Evolutionary conservation across 768 basidiomycete species (phyloP), one percentile per base, ranked within the genome.

Genomic region (Pisolithus tinctorius): DNA sequence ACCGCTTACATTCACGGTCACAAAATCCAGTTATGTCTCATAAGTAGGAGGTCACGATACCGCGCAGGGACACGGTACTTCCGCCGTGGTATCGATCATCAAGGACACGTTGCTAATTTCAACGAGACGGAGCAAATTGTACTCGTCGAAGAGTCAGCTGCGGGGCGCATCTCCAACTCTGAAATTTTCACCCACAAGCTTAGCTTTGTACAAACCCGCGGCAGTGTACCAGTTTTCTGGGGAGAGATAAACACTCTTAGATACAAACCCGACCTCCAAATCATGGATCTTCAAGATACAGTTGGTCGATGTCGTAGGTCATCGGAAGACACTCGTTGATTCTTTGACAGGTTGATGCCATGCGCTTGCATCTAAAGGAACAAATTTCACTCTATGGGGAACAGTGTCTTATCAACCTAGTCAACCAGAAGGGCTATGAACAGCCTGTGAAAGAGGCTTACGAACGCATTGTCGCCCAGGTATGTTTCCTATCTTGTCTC

Each of bases 51-150:
- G 48, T 94, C 92, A 10, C 88, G 96, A 20, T 88, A 86, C 71
- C 83, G 95, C 52, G 92, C 96, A 27, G 96, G 96, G 5, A 97
- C 96, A 13, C 89, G 96, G 46, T 98, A 95, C 76, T 96, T 98
- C 72, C 81, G 92, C 17, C 84, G 96, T 44, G 96, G 96, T 4
- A 78, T 99, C 58, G 93, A 98, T 66, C 73, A 81, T 17, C 74
- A 87, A 8, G 96, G 94, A 2, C 81, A 97, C 64, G 89, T 90
- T 39, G 92, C 93, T 51, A 99, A 99, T 69, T 98, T 92, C 71
- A 96, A 97, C 65, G 96, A 99, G 69, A 95, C 96, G 6, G 96
- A 99, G 64, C 96, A 98, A 65, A 74, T 99, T 52, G 72, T 95
- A 26, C 74, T 95, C 14, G 76, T 94, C 11, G 88, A 92, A 53